Evolutionary conservation across 2,329 filamentous ascomycete genomes (phyloP).

Genomic region (Aciculosporium take): DNA sequence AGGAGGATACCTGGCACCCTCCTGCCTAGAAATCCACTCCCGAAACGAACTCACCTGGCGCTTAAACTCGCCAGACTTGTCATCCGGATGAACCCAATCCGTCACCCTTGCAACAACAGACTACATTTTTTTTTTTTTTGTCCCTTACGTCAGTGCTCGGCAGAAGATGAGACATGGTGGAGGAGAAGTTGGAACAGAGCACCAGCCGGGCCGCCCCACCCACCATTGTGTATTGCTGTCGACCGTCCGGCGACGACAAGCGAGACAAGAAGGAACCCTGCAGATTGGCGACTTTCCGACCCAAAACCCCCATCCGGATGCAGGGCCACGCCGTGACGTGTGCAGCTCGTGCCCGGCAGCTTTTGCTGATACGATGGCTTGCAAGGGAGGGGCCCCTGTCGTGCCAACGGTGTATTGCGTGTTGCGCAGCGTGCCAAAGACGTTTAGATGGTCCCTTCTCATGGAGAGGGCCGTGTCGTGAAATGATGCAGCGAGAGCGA

Average conservation of each 20-base stretch:
- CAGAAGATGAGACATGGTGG: too few species aligned
- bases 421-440: too few species aligned
- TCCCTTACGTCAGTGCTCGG: too few species aligned
- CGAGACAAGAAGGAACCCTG: not conserved
- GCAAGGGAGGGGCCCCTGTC: too few species aligned
- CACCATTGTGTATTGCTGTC: not conserved
- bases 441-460: too few species aligned
- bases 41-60: slow-evolving; percentile 73
- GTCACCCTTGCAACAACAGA: slow-evolving; percentile 34
- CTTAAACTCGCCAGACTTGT: slow-evolving; percentile 85
- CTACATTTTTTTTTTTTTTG: slow-evolving; percentile 1
- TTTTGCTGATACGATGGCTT: too few species aligned
- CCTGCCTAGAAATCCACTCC: slow-evolving; percentile 58
- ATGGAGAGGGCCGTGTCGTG: too few species aligned
- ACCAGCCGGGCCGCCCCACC: not conserved
- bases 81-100: slow-evolving; percentile 65
- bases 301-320: not conserved
- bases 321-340: not conserved
- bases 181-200: too few species aligned
- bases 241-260: not conserved
- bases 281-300: too few species aligned
- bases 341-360: too few species aligned
- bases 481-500: too few species aligned
- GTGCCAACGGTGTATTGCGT: too few species aligned
- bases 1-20: slow-evolving; percentile 57